Conservation (phyloP, 75 land plant genomes). For the Cunninghamia lanceolata region DNA sequence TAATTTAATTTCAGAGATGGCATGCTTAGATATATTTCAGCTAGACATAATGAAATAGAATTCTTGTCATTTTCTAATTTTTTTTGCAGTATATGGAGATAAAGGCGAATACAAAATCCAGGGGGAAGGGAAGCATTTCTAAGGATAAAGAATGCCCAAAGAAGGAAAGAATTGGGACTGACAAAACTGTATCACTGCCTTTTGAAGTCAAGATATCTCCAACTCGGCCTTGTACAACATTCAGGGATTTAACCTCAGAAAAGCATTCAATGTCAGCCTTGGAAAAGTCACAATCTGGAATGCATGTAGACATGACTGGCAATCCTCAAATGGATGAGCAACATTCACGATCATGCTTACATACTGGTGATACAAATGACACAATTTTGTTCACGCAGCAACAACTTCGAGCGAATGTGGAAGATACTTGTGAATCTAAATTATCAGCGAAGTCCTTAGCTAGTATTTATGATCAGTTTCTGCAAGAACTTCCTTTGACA, state of each 20-base stretch:
- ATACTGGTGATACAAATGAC: not conserved
- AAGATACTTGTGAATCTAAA: constrained; percentile 17
- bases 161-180: not conserved
- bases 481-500: not conserved
- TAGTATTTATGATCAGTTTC: constrained; percentile 18
- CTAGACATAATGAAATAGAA: not conserved
- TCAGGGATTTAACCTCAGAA: not conserved
- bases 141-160: not conserved
- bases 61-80: not conserved
- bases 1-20: not conserved
- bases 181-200: not conserved
- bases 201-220: not conserved
- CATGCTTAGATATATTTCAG: not conserved
- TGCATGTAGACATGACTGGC: not conserved
- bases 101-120: constrained; percentile 2
- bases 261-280: not conserved
- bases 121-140: not conserved
- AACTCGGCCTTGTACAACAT: not conserved
- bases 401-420: not conserved
- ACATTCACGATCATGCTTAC: not conserved
- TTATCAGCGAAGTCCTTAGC: constrained; percentile 35
- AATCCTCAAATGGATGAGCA: not conserved
- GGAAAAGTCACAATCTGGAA: not conserved
- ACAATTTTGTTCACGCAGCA: not conserved
- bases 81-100: constrained; percentile 7